Evolutionary conservation across 2,329 filamentous ascomycete genomes (phyloP), one percentile per base, ranked within the genome.

Genomic region (Aspergillus eucalypticola): DNA sequence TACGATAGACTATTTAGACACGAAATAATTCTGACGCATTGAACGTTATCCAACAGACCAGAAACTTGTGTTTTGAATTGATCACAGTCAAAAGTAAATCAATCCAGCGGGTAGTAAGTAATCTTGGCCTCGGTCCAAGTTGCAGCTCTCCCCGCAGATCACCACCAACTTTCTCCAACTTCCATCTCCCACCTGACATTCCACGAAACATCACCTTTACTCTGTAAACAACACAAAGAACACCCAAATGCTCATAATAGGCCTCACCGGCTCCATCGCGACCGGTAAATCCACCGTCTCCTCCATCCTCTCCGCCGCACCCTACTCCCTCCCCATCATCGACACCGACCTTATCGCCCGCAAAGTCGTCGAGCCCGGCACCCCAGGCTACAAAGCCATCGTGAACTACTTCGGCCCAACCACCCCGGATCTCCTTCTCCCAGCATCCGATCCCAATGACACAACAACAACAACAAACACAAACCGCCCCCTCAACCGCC

Each of bases 281-380:
- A 99, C 95, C 5, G 95, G 95, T 75, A 99, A 99, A 85, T 96
- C 94, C 49, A 99, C 94, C 66, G 92, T 97, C 58, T 96, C 95
- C 27, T 83, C 84, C 41, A 84, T 96, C 68, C 90, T 99, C 69
- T 87, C 90, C 54, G 83, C 86, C 4, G 82, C 90, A 5, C 95
- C 94, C 0, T 90, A 97, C 82, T 89, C 86, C 62, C 85, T 99
- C 63, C 93, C 95, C 70, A 85, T 99, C 68, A 89, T 99, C 80
- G 95, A 99, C 74, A 94, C 95, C 73, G 95, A 99, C 80, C 79
- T 96, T 58, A 84, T 98, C 62, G 94, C 95, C 51, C 92, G 94
- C 69, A 86, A 95, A 75, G 95, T 98, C 61, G 94, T 99, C 74
- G 92, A 96, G 75, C 95, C 95, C 1, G 95, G 95, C 27, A 96